Base-by-base conservation (phyloP, 345 rosid species). In the Abelmoschus esculentus region DNA sequence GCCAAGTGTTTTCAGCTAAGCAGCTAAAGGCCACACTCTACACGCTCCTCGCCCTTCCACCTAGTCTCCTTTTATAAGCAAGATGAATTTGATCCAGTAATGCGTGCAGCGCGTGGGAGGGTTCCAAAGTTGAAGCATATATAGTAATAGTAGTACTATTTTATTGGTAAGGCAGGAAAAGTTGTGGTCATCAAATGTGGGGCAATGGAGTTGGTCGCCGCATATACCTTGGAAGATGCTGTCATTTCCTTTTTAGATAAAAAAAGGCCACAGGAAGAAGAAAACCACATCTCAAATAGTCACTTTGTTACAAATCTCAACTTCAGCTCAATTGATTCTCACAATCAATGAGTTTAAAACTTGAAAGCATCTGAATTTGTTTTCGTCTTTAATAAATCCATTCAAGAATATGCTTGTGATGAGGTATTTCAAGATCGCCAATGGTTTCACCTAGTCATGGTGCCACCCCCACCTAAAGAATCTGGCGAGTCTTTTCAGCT, bases 221-320 rank as follows among this genome's bases (percentile, higher is more conserved):
- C 74, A 83, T 83, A 77, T 83, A 49, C 85, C 63, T 36, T 77
- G 78, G 83, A 81, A 81, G 85, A 84, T 84, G 81, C 85, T n/a
- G 71, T 65, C 67, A 22, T 59, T 44, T 44, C 46, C 31, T 38
- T 29, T 22, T 32, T 53, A 32, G 56, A 11, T 57, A 47, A 70
- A 55, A 40, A 34, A 22, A 22, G 26, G 26, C 59, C 77, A 67
- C 22, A 13, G 0, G 69, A 9, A 40, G 70, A 76, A 72, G 67
- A 58, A 72, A 32, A 42, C 66, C 49, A 8, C 36, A 40, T 61
- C 3, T 66, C 65, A 52, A 28, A 32, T 5, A 26, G 34, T 17
- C 47, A 6, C 68, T 19, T 64, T 64, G 57, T 53, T 53, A 2
- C 0, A 54, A 53, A 7, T 11, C 13, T 3, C 1, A 50, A 14